phyloP scores from a whole-genome alignment of 148 eudicot genomes.

The Silene latifolia region DNA sequence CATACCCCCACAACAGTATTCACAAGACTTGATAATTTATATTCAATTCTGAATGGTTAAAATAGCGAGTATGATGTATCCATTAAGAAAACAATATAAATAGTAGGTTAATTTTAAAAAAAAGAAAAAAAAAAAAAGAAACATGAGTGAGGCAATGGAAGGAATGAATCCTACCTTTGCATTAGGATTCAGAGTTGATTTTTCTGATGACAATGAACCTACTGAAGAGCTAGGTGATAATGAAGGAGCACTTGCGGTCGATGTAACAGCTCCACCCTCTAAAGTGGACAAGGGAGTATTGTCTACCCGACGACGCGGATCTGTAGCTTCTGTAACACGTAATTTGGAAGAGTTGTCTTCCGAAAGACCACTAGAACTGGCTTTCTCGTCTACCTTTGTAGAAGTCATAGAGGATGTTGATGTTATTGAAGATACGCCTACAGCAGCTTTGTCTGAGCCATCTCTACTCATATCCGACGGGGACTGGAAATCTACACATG shows the following conservation, averaged over 20 bases:
- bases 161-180: conserved; percentile 59
- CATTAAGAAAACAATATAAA: neutral
- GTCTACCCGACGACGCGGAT: conserved; percentile 47
- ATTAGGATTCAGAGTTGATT: conserved; percentile 82
- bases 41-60: neutral
- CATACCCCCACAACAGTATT: neutral
- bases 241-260: conserved; percentile 47
- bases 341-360: conserved; percentile 41
- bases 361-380: conserved; percentile 33
- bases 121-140: no score
- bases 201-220: conserved; percentile 83
- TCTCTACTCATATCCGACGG: conserved; percentile 34
- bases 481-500: conserved; percentile 41
- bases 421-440: conserved; percentile 35
- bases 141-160: neutral
- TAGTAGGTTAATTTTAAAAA: neutral
- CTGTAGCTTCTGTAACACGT: conserved; percentile 35
- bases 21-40: neutral
- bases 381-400: conserved; percentile 45
- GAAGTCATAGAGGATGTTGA: conserved; percentile 36
- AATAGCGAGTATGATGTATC: neutral
- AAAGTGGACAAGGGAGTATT: conserved; percentile 64
- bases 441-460: conserved; percentile 37
- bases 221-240: conserved; percentile 82
- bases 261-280: conserved; percentile 49